Base-by-base conservation (phyloP, 2,329 filamentous ascomycete species). In the Penicillium sp. region DNA sequence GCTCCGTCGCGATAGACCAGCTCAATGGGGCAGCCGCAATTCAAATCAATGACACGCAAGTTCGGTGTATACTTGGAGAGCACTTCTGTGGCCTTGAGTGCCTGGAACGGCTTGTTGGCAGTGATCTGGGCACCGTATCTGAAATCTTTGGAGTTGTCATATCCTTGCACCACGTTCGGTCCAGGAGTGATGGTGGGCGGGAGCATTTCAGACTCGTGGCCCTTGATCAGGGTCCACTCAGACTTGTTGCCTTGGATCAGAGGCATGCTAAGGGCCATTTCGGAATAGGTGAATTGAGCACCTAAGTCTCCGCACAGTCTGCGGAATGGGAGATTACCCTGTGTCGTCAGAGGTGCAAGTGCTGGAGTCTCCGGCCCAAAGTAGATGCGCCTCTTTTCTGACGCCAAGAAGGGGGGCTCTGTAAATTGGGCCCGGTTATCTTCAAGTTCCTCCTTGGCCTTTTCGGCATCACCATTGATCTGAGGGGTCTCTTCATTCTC, bases 11-110 rank as follows among this genome's bases (percentile, higher is more conserved):
- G 89, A 82, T 88, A 98, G 56, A 99, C 89, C 70, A 97, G 87
- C 75, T 99, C 95, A 73, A 99, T 97, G 4, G 95, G 95, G 74
- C 95, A 99, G 49, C 95, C 95, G 72, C 94, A 98, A 82, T 99
- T 99, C 69, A 99, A 83, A 73, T 99, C 95, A 67, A 99, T 91
- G 42, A 97, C 88, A 38, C 95, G 91, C 22, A 99, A 85, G 70
- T 92, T 87, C 3, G 95, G 93, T 60, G 93, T 88, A 66, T 91
- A 87, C 33, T 85, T 84, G 5, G 89, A 89, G 51, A 99, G 81
- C 3, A 90, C 86, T 76, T 98, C 93, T 0, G 94, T 91, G 0
- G 92, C 89, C 80, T 97, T 97, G 74, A 94, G 85, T 2, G 91
- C 94, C 59, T 93, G 84, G 91, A 92, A 96, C 15, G 93, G 92